A percentile compares a stretch with the other conserved stretches of the same genome.
phyloP scores from a whole-genome alignment of 2,329 filamentous ascomycete genomes.

The Tolypocladium capitatum region DNA sequence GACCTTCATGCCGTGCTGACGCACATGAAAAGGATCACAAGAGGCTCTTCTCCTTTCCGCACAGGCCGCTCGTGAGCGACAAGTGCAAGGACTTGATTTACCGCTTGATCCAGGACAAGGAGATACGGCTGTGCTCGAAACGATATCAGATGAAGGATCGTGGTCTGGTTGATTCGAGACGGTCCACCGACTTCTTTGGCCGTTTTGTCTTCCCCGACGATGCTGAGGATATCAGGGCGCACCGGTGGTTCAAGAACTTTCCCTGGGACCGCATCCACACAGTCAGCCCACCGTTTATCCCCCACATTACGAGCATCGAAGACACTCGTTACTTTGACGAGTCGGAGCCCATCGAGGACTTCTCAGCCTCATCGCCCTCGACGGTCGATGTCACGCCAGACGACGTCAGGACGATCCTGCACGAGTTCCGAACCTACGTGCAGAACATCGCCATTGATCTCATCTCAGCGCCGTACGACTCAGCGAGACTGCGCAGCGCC shows the following conservation, averaged over 20 bases:
- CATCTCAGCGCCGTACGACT: slow-evolving; percentile 34
- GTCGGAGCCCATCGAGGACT: slow-evolving; percentile 57
- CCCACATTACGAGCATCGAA: slow-evolving; percentile 51
- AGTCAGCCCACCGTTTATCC: slow-evolving; percentile 65
- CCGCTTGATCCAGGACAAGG: slow-evolving; percentile 58
- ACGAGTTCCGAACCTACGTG: slow-evolving; percentile 24
- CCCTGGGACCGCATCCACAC: slow-evolving; percentile 65
- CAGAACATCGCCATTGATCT: slow-evolving; percentile 31
- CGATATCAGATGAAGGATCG: slow-evolving; percentile 58
- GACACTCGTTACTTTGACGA: slow-evolving; percentile 89
- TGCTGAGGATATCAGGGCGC: slow-evolving; percentile 77
- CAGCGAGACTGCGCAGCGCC: slow-evolving; percentile 31
- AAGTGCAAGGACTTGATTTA: slow-evolving; percentile 68
- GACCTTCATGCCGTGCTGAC: not conserved
- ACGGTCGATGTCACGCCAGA: slow-evolving; percentile 14
- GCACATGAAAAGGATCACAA: slow-evolving; percentile 47
- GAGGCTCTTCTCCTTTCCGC: slow-evolving; percentile 57
- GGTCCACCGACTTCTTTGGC: slow-evolving; percentile 13
- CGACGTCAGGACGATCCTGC: slow-evolving; percentile 20
- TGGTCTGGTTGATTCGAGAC: slow-evolving; percentile 8
- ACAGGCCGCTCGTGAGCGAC: slow-evolving; percentile 48
- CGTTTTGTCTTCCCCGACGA: slow-evolving; percentile 71
- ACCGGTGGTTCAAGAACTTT: slow-evolving; percentile 72
- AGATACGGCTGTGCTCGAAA: slow-evolving; percentile 61
- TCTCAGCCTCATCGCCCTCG: slow-evolving; percentile 34